Evolutionary conservation across 2,329 filamentous ascomycete species (phyloP), one percentile per base, ranked within the genome.

Genomic region (Cladobotryum protrusum): DNA sequence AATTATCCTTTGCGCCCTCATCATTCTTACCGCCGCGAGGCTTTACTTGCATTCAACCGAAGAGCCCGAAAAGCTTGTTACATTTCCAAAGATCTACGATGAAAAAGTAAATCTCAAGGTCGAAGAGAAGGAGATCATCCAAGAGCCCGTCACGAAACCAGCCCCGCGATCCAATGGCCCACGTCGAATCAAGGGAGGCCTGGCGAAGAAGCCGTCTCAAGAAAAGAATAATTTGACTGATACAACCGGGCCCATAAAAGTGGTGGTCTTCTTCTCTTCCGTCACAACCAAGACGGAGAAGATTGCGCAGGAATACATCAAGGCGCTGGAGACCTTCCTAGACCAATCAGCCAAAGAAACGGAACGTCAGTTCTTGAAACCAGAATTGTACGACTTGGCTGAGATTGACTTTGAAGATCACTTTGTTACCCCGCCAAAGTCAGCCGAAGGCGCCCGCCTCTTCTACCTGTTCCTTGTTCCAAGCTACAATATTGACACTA

Each of bases 401-500:
- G 85, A 96, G 54, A 79, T 95, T 47, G 92, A 97, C 60, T 88
- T 92, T 59, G 92, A 99, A 60, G 90, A 96, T 62, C 96, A 86
- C 68, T 97, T 97, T 63, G 82, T 95, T 51, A 79, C 77, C 2
- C 80, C 83, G 1, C 89, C 91, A 0, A 87, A 87, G 63, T 63
- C 72, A 5, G 65, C 71, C 20, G 64, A 72, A 2, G 67, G 74
- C n/a, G 68, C 77, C 3, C 81, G 84, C 54, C 81, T 85, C 59
- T 84, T 96, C 59, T 99, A 97, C 68, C 74, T 95, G 36, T 76
- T 97, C 48, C 71, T 97, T 35, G 69, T 96, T 4, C 93, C 92
- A 0, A 91, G 87, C 55, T 97, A 96, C 73, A 95, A 97, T 63
- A 96, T 96, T 61, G 92, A 96, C 62, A 92, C 88, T 7, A 87